Evolutionary conservation across 177 flowering plant genomes (phyloP).

Genomic region (Telopea speciosissima): DNA sequence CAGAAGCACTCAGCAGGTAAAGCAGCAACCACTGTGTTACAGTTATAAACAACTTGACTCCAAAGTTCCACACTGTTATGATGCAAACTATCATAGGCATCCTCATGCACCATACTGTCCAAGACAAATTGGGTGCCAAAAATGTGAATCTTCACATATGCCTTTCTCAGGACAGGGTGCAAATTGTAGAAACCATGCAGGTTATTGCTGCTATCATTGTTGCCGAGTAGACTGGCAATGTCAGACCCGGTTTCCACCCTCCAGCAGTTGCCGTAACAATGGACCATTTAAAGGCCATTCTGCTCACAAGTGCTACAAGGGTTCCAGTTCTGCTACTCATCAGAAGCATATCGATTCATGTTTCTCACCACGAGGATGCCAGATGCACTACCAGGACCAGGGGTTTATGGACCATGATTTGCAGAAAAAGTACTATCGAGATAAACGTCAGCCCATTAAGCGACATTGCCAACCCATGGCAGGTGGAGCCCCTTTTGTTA

Average conservation of each 20-base stretch:
- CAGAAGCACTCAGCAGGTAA: conserved; percentile 18
- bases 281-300: conserved; percentile 21
- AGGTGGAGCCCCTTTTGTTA: conserved; percentile 70
- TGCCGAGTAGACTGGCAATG: conserved; percentile 27
- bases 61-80: conserved; percentile 16
- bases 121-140: conserved; percentile 23
- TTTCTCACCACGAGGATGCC: conserved; percentile 15
- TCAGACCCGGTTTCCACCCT: conserved; percentile 27
- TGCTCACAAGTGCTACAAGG: conserved; percentile 16
- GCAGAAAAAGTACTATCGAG: conserved; percentile 25
- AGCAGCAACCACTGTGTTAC: conserved; percentile 12
- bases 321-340: conserved; percentile 35
- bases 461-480: conserved; percentile 53
- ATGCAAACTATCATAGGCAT: conserved; percentile 15
- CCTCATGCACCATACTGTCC: conserved; percentile 21
- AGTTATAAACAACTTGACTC: conserved; percentile 17
- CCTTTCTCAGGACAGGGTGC: conserved; percentile 39
- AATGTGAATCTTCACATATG: conserved; percentile 18
- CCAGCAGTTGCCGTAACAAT: conserved; percentile 14
- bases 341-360: conserved; percentile 25
- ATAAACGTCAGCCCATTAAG: conserved; percentile 26
- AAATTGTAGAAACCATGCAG: conserved; percentile 24
- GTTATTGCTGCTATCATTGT: conserved; percentile 29
- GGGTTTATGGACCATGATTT: conserved; percentile 23
- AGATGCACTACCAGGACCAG: conserved; percentile 25